A percentile compares a stretch with the other conserved stretches of the same genome.
phyloP scores from a whole-genome alignment of 1,284 basidiomycete species.

The Hypsizygus ulmarius region DNA sequence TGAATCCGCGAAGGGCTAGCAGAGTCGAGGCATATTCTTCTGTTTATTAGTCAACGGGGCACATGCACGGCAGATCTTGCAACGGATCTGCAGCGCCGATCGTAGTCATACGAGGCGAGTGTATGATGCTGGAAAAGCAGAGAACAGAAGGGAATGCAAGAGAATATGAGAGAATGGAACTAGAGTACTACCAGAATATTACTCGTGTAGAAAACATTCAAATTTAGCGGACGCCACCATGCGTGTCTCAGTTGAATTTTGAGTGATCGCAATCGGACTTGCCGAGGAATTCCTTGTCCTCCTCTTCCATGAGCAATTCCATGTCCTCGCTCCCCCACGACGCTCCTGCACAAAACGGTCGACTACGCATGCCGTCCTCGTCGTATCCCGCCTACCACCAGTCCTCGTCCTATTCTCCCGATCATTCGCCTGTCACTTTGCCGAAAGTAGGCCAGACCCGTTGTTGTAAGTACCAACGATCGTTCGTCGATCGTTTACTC shows the following conservation, averaged over 20 bases:
- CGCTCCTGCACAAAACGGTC: conserved; percentile 7
- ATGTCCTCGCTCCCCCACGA: neutral
- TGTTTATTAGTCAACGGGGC: too few relatives aligned
- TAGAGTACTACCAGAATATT: too few relatives aligned
- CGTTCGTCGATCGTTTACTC: conserved; percentile 27
- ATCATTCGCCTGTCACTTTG: conserved; percentile 25
- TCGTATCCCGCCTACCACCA: conserved; percentile 12
- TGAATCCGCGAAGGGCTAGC: too few relatives aligned
- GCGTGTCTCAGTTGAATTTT: conserved; percentile 18
- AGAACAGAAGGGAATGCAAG: too few relatives aligned
- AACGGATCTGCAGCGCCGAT: too few relatives aligned
- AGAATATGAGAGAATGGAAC: neutral
- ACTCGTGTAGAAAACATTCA: neutral
- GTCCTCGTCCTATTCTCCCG: conserved; percentile 18
- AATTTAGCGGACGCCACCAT: neutral
- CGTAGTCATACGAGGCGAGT: too few relatives aligned
- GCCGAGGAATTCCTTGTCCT: conserved; percentile 3
- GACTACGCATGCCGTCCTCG: conserved; percentile 16
- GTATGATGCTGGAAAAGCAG: neutral
- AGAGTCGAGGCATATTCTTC: too few relatives aligned
- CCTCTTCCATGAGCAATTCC: conserved; percentile 28
- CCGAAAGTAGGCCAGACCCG: conserved; percentile 69
- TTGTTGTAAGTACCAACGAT: conserved; percentile 62
- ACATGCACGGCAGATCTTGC: too few relatives aligned
- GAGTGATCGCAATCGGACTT: conserved; percentile 9